These are phyloP conservation scores for Sugiyamaella paludigena DNA, from an alignment of 1,139 yeast species.

Conservation along the genomic window DNA sequence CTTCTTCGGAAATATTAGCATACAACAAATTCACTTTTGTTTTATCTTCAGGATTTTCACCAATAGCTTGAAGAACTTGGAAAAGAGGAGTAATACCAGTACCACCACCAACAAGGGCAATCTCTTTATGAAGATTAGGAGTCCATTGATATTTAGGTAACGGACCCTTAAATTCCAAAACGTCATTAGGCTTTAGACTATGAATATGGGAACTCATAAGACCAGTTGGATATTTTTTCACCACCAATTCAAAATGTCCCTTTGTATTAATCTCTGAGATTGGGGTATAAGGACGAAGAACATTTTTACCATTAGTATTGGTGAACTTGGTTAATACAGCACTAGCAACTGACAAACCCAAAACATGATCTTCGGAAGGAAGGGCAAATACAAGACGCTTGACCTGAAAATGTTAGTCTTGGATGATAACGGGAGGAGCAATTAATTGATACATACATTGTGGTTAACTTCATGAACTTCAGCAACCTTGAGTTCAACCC, in stretches of 20 bases:
- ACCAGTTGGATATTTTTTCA: slow-evolving; percentile 82
- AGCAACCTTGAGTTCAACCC: slow-evolving; percentile 77
- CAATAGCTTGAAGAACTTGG: slow-evolving; percentile 57
- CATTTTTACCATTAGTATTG: slow-evolving; percentile 81
- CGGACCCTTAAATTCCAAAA: slow-evolving; percentile 93
- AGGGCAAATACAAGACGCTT: slow-evolving; percentile 71
- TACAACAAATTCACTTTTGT: slow-evolving; percentile 78
- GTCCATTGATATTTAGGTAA: slow-evolving; percentile 89
- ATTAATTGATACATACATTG: slow-evolving; percentile 25
- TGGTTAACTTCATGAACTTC: slow-evolving; percentile 55
- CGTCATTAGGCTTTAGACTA: slow-evolving; percentile 71
- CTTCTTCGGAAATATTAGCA: slow-evolving; percentile 74
- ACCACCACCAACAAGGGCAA: slow-evolving; percentile 93
- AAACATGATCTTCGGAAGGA: slow-evolving; percentile 60
- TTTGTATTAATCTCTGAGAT: slow-evolving; percentile 63
- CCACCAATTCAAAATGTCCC: slow-evolving; percentile 76
- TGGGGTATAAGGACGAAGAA: slow-evolving; percentile 97
- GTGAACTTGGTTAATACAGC: slow-evolving; percentile 70
- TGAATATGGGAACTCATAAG: slow-evolving; percentile 78
- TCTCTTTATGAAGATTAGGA: slow-evolving; percentile 75
- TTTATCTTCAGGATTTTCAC: slow-evolving; percentile 71
- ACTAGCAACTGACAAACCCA: slow-evolving; percentile 83
- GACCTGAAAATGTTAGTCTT: slow-evolving; percentile 43
- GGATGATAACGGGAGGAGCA: neutral
- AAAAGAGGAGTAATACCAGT: slow-evolving; percentile 93